These are phyloP conservation scores for Lodderomyces theae DNA, from an alignment of 1,139 yeast species.

Conservation along the genomic window DNA sequence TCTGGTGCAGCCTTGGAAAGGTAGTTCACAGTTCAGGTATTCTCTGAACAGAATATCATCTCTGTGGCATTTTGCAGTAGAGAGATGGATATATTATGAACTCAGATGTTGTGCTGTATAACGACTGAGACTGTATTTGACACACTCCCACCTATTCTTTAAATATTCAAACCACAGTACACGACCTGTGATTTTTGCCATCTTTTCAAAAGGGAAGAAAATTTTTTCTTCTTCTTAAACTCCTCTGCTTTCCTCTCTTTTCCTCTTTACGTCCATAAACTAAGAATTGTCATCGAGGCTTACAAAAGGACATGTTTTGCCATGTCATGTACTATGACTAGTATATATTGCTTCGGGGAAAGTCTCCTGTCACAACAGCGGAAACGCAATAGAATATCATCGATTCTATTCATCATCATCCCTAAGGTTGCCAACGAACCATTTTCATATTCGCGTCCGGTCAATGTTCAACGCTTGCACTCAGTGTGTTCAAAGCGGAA, in stretches of 20 bases:
- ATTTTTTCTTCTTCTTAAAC: constrained; percentile 3
- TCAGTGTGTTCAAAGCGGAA: too few species aligned
- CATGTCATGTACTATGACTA: neutral
- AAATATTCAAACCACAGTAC: neutral
- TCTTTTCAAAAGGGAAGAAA: neutral
- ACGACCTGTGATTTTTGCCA: constrained; percentile 1
- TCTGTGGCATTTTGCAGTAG: too few species aligned
- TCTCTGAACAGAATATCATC: too few species aligned
- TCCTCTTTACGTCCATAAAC: constrained; percentile 53
- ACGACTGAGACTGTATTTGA: too few species aligned
- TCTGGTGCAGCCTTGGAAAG: too few species aligned
- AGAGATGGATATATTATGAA: too few species aligned
- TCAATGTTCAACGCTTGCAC: too few species aligned
- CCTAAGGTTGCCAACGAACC: neutral
- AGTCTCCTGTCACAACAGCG: constrained; percentile 86
- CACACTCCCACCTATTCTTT: too few species aligned
- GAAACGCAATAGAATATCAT: constrained; percentile 52
- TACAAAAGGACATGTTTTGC: constrained; percentile 44
- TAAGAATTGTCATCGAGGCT: constrained; percentile 87
- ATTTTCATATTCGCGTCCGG: neutral
- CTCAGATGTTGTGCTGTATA: too few species aligned
- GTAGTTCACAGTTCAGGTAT: too few species aligned
- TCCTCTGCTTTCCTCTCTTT: constrained; percentile 12
- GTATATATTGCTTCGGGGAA: constrained; percentile 72
- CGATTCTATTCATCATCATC: constrained; percentile 25